Base-by-base conservation (phyloP, 352 stramenopile species). In the Globisporangium camurandrum region DNA sequence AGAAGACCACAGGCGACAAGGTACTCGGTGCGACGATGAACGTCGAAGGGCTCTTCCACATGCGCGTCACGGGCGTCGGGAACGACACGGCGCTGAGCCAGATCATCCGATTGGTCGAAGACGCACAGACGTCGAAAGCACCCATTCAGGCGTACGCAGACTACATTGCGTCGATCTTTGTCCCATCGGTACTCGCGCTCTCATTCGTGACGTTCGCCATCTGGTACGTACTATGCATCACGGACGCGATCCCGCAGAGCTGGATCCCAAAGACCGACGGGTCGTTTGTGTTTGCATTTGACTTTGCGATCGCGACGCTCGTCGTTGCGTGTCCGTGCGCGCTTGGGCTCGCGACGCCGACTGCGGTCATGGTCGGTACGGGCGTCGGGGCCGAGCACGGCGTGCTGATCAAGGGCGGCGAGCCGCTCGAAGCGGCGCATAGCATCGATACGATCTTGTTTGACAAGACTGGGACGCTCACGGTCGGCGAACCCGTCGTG, bases 381-480 rank as follows among this genome's bases (percentile, higher is more conserved):
- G 96, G 97, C 30, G 93, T 99, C 11, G 96, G 95, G 23, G 97
- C 97, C 8, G 75, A 84, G 31, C 78, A 97, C 56, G 97, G 97
- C 24, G 91, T 99, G 41, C 71, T 99, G 20, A 98, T 99, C 73
- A 99, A 99, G 68, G 96, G 97, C 22, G 97, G 95, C 4, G 85
- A 95, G 49, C 82, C 92, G 12, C 70, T 98, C 9, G 88, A 98
- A 51, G 71, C 78, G n/a, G 86, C 87, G 11, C 83, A 96, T 58
- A 93, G 91, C 49, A 78, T 98, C 37, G 87, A 96, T 51, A 91
- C 88, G 33, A 93, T 99, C 48, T 63, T 99, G 22, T 99, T 99
- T 64, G 97, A 99, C 74, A 99, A 99, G 75, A 99, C 97, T 0
- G 97, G 97, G 3, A 99, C 97, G n/a, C 62, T 99, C 12, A 99